phyloP scores from a whole-genome alignment of 129 eudicot species.

The Cynara cardunculus region DNA sequence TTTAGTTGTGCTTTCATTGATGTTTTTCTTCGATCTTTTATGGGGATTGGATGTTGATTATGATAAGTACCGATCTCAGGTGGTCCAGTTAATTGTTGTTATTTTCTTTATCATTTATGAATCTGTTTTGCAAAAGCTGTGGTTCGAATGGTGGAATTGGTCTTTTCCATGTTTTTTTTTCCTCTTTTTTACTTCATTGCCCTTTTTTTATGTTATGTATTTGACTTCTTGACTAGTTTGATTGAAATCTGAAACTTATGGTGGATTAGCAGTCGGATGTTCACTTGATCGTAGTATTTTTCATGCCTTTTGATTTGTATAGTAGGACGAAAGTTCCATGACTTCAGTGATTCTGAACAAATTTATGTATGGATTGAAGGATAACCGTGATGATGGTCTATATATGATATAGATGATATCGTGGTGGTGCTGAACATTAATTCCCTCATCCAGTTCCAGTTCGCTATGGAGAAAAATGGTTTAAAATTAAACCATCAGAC shows the following conservation, averaged over 20 bases:
- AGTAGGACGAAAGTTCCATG: background rate
- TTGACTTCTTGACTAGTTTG: background rate
- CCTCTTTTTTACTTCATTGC: background rate
- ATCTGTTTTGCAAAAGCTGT: background rate
- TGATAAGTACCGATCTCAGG: background rate
- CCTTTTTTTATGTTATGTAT: background rate
- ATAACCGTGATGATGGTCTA: background rate
- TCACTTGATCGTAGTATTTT: background rate
- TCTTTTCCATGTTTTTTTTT: background rate
- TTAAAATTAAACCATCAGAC: background rate
- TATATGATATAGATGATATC: background rate
- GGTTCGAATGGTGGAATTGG: conserved; percentile 2
- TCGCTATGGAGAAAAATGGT: background rate
- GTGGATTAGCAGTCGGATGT: background rate
- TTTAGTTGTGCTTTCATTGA: conserved; percentile 3
- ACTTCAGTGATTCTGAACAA: background rate
- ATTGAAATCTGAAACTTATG: background rate
- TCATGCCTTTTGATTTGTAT: background rate
- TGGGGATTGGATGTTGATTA: background rate
- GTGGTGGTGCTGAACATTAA: background rate
- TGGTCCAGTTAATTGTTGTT: background rate
- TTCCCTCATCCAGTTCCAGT: background rate
- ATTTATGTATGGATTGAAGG: background rate
- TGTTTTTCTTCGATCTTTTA: background rate
- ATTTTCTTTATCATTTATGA: background rate